Evolutionary conservation across 192 early-diverging fungal species (phyloP).

Genomic region (Geosiphon pyriformis): DNA sequence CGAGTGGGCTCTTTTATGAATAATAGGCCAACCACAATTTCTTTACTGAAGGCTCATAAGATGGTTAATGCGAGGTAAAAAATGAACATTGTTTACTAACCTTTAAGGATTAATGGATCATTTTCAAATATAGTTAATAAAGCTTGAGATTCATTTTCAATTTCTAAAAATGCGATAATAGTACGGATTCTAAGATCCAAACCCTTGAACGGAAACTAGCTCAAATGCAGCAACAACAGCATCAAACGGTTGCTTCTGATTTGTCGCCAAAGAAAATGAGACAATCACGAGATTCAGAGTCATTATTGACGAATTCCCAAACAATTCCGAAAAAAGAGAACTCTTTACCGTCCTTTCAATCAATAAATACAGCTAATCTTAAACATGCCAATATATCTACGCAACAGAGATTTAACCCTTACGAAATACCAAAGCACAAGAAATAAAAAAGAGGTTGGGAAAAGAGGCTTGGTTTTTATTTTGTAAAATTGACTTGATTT

Average conservation of each 20-base stretch:
- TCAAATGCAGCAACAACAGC: conserved; percentile 27
- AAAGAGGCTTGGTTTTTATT: too few relatives aligned
- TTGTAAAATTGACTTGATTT: too few relatives aligned
- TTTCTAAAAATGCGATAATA: too few relatives aligned
- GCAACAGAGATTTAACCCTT: not conserved
- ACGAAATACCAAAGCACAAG: not conserved
- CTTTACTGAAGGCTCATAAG: conserved; percentile 41
- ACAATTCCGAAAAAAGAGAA: not conserved
- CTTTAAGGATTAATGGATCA: too few relatives aligned
- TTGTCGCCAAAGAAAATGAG: too few relatives aligned
- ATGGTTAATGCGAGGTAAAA: conserved; percentile 39
- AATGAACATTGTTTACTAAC: not conserved
- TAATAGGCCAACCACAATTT: conserved; percentile 41
- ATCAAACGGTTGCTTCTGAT: not conserved
- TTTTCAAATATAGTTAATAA: too few relatives aligned
- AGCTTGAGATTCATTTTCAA: too few relatives aligned
- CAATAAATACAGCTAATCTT: not conserved
- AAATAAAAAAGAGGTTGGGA: too few relatives aligned
- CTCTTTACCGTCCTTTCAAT: not conserved
- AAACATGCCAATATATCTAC: not conserved
- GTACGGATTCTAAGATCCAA: conserved; percentile 58
- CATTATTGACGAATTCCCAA: not conserved
- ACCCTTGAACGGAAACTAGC: conserved; percentile 66
- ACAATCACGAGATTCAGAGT: too few relatives aligned
- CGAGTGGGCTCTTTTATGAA: conserved; percentile 25